Base-by-base conservation (phyloP, 1,139 yeast genomes). In the Saccharomyces hybrid region DNA sequence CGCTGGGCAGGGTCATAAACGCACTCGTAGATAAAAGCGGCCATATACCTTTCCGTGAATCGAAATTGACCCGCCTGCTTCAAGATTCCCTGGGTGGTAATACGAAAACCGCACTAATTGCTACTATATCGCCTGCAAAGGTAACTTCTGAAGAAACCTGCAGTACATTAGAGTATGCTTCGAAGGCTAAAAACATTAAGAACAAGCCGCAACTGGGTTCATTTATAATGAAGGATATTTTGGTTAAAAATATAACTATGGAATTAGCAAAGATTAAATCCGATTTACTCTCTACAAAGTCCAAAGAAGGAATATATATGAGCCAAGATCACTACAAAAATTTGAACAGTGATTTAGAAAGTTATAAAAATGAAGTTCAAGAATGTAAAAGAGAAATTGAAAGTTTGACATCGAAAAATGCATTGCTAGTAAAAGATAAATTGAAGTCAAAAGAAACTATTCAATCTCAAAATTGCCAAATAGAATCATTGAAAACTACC, bases 61-160 rank as follows among this genome's bases (percentile, higher is more conserved):
- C 87, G 0, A 83, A 82, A 62, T 73, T 83, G 52, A 83, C 88
- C 0, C 73, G 87, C 57, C 69, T 83, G 38, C 71, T 83, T 49
- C 86, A 81, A 61, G 88, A 83, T 62, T 83, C 87, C 0, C 70
- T 83, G 26, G 88, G 88, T 2, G 88, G 88, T 3, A 75, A 79
- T 60, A 83, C 88, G 1, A 83, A 82, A 63, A 83, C 88, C 0
- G 78, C 83, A 3, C 69, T 83, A 55, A 81, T 83, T 26, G 86
- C 87, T 5, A 83, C 87, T 1, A 78, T 83, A 6, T 83, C 88
- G 0, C 88, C 88, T 0, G 86, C 88, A 9, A 79, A 76, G 65
- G 70, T 81, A 14, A 82, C 81, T 57, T 68, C 78, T 28, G 86
- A 83, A 38, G 88, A 83, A 63, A 83, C 88, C 0, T 68, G 78